These are phyloP conservation scores for Dictyophora rubrovolvata DNA, from an alignment of 768 basidiomycete genomes.

Conservation along the genomic window DNA sequence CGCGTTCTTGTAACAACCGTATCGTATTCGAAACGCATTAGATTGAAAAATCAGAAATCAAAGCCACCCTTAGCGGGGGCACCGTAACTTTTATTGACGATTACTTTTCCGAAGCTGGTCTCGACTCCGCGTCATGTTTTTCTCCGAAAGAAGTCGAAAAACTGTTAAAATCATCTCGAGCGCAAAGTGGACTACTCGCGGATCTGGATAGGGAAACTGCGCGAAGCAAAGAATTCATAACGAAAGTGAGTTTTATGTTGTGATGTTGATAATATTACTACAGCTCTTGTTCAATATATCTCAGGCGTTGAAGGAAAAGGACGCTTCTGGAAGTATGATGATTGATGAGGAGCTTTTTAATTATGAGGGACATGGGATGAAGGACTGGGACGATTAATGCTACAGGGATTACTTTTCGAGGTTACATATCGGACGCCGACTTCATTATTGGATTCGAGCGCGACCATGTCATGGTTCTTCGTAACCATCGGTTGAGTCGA, in stretches of 20 bases:
- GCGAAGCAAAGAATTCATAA: slow-evolving; percentile 60
- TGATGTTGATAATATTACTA: neutral
- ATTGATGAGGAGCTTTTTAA: slow-evolving; percentile 2
- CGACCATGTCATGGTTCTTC: no score
- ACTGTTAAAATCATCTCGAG: slow-evolving; percentile 45
- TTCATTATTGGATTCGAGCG: no score
- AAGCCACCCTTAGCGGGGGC: slow-evolving; percentile 55
- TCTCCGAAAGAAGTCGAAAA: slow-evolving; percentile 52
- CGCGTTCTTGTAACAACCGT: neutral
- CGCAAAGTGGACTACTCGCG: slow-evolving; percentile 38
- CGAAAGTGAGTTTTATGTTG: slow-evolving; percentile 40
- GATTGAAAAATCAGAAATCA: slow-evolving; percentile 66
- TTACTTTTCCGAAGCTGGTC: slow-evolving; percentile 24
- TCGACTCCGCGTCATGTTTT: slow-evolving; percentile 30
- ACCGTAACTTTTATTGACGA: slow-evolving; percentile 67
- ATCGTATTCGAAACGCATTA: slow-evolving; percentile 18
- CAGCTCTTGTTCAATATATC: neutral
- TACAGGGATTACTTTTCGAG: no score
- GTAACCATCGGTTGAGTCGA: no score
- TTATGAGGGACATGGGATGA: neutral
- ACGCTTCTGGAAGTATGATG: neutral
- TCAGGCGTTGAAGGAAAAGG: slow-evolving; percentile 5
- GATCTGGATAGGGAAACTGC: slow-evolving; percentile 47
- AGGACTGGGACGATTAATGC: slow-evolving; percentile 5
- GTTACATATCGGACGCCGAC: no score